Base-by-base conservation (phyloP, 495 filamentous ascomycete species). In the Immersiella caudata region DNA sequence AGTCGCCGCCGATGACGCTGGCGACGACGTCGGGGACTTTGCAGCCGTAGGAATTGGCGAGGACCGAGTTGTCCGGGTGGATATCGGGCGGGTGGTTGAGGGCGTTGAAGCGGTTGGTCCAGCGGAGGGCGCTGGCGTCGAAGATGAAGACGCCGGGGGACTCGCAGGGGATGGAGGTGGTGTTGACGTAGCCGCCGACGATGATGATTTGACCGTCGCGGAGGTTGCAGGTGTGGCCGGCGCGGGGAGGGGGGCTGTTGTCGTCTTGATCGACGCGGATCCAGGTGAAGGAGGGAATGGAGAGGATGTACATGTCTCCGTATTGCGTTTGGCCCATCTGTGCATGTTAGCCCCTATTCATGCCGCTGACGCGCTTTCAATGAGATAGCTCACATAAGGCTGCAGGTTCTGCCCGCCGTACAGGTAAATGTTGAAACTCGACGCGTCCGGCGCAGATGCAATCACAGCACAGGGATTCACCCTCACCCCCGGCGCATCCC, bases 401-500 rank as follows among this genome's bases (percentile, higher is more conserved):
- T 82, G 78, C 12, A 92, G 80, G 67, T 89, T 91, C 71, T 93
- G 90, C 0, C 91, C 91, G 6, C 89, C 91, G 68, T 87, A 93
- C 74, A 93, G 83, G 76, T 93, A 91, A 40, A 93, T 82, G 66
- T 93, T 89, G 74, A 90, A 90, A 35, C 83, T 87, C 12, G 86
- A 86, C 0, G 89, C 90, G 72, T 91, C 90, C 8, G 89, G 82
- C 20, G 91, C 90, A 11, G 88, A 85, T 40, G 86, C 89, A 26
- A 90, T 86, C 0, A 89, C 89, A 5, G 89, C 89, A 68, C 91
- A 93, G 0, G 88, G 88, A 68, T 92, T 91, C 25, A 92, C 91
- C 11, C 90, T 87, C 26, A 89, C 86, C 12, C 81, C 77, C 0
- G 91, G 91, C 1, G 80, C 80, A 6, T 81, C 75, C 14, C 90